Conservation (phyloP, 352 stramenopile genomes). For the Phytophthora aleatoria region DNA sequence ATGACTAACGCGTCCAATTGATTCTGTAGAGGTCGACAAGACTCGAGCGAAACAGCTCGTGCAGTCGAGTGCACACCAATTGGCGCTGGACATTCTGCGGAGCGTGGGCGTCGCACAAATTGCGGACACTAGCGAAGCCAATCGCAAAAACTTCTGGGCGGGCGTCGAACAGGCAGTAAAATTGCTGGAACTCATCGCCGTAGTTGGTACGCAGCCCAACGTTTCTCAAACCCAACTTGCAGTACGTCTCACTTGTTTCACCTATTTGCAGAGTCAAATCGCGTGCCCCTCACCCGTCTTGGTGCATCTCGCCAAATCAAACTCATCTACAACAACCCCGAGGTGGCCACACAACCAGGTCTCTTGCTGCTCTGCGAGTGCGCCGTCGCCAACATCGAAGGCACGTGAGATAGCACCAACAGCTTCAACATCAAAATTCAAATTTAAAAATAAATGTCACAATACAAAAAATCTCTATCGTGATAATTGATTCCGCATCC, state of each 20-base stretch:
- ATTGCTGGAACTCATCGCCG: constrained; percentile 55
- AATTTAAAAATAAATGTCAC: constrained; percentile 9
- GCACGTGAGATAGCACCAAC: constrained; percentile 19
- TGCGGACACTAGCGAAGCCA: constrained; percentile 10
- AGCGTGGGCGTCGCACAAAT: constrained; percentile 20
- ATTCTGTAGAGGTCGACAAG: constrained; percentile 24
- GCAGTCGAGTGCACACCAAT: constrained; percentile 49
- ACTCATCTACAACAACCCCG: constrained; percentile 59
- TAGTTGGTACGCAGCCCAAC: constrained; percentile 39
- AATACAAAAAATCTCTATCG: constrained; percentile 3
- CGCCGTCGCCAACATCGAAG: constrained; percentile 42
- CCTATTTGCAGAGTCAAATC: constrained; percentile 43
- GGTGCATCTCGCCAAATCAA: constrained; percentile 59
- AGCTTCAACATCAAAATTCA: constrained; percentile 3
- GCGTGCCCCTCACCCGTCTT: constrained; percentile 56
- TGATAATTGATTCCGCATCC: background rate
- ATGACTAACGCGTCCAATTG: background rate
- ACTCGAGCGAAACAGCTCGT: constrained; percentile 43
- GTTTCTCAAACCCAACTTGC: background rate
- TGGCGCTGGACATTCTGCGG: constrained; percentile 50
- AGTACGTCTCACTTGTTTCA: background rate
- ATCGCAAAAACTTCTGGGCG: constrained; percentile 18
- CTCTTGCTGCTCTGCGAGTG: constrained; percentile 62
- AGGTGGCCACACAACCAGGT: constrained; percentile 33
- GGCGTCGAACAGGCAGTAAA: constrained; percentile 54